Base-by-base conservation (phyloP, 108 stramenopile species). In the Nitzschia putrida region DNA sequence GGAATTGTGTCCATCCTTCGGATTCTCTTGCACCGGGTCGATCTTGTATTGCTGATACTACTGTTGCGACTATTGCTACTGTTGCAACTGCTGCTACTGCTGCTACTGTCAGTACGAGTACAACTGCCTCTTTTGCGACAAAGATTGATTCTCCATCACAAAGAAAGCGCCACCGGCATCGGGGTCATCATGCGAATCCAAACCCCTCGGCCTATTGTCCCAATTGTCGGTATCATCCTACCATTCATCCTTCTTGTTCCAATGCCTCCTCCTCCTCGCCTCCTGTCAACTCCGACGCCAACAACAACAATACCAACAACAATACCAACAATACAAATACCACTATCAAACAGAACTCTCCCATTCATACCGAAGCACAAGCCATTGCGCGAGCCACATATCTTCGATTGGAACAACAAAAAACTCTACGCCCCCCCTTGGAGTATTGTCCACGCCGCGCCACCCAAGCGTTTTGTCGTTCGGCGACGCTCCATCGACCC, bases 1-100 rank as follows among this genome's bases (percentile, higher is more conserved):
- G 82, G 82, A 89, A 89, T 66, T 80, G 78, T 57, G 76, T 79
- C 45, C 66, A 70, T 55, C 85, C 88, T 0, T 64, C 65, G 8
- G 88, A 89, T 76, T 72, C 79, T 34, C 61, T 83, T 21, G 73
- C 55, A 40, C 73, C 81, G 26, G 83, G 79, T 8, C 75, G 84
- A 56, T 71, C 83, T 58, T 78, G 79, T 51, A 75, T 74, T 50
- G 29, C 4, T n/a, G n/a, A n/a, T n/a, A n/a, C n/a, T n/a, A n/a
- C n/a, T n/a, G n/a, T n/a, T n/a, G n/a, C n/a, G n/a, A n/a, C n/a
- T n/a, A n/a, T n/a, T n/a, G n/a, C n/a, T n/a, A n/a, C n/a, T n/a
- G n/a, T n/a, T n/a, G n/a, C n/a, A n/a, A n/a, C n/a, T n/a, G n/a
- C n/a, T n/a, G n/a, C n/a, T n/a, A n/a, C n/a, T n/a, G n/a, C n/a